A percentile compares a stretch with the other conserved stretches of the same genome.
These are phyloP conservation scores for Hemileia vastatrix DNA, from an alignment of 1,284 basidiomycete species.

Conservation along the genomic window DNA sequence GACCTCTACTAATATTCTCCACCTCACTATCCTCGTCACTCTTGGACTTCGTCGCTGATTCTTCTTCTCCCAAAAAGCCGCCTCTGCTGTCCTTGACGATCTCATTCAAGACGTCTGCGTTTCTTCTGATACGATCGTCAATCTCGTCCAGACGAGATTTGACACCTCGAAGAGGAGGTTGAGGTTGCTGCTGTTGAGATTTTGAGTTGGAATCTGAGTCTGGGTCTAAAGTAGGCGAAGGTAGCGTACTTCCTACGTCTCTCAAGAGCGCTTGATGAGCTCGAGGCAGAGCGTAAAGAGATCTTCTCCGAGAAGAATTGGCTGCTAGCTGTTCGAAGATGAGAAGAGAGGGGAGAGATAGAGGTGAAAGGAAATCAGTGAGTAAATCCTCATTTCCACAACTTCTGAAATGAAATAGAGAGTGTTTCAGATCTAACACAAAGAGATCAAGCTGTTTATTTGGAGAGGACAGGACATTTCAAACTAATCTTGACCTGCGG, in stretches of 20 bases:
- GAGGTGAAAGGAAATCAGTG: too few species aligned
- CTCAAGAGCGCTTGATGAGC: conserved; percentile 35
- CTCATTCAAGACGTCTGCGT: conserved; percentile 13
- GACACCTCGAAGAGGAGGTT: neutral
- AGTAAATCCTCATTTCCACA: too few species aligned
- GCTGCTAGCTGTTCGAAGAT: too few species aligned
- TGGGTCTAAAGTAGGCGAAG: conserved; percentile 25
- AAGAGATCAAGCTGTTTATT: too few species aligned
- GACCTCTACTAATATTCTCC: neutral
- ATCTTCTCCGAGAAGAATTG: too few species aligned
- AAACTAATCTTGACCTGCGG: too few species aligned
- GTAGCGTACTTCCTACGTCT: conserved; percentile 26
- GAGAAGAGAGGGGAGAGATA: too few species aligned
- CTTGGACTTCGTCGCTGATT: conserved; percentile 4
- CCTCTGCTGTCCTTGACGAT: conserved; percentile 28
- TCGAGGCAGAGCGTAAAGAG: too few species aligned
- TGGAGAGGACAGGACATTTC: too few species aligned
- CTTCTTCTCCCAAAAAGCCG: conserved; percentile 32
- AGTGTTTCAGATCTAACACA: too few species aligned
- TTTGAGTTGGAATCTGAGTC: neutral
- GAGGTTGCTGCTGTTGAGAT: neutral
- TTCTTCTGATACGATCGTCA: conserved; percentile 17
- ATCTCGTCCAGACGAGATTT: conserved; percentile 8
- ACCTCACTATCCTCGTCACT: conserved; percentile 1
- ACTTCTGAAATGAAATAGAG: too few species aligned